Conservation (phyloP, 1,284 basidiomycete species). For the Moesziomyces sp. region DNA sequence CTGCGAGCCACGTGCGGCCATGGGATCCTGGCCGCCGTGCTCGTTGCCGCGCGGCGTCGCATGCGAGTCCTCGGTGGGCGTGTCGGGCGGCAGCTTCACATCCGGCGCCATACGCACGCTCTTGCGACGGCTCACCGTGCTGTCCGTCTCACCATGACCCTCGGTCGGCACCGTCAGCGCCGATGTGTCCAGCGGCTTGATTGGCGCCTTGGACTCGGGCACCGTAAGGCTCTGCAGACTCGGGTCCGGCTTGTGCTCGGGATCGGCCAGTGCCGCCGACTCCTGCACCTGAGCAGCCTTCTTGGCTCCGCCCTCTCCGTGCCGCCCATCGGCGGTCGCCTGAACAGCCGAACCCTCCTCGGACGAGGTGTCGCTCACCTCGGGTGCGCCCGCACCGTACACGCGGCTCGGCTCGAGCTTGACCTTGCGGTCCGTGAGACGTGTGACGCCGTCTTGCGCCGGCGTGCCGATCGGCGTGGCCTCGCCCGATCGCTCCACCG, state of each 20-base stretch:
- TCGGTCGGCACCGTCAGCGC: constrained; percentile 17
- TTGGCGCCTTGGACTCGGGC: constrained; percentile 9
- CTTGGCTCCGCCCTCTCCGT: constrained; percentile 29
- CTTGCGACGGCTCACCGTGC: constrained; percentile 52
- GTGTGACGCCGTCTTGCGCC: constrained; percentile 33
- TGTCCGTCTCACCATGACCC: constrained; percentile 40
- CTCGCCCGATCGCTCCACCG: constrained; percentile 18
- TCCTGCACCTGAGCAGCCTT: constrained; percentile 44
- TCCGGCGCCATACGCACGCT: constrained; percentile 65
- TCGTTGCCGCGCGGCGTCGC: constrained; percentile 40
- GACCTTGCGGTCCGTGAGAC: constrained; percentile 45
- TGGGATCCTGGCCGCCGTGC: constrained; percentile 39
- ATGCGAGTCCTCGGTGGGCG: constrained; percentile 33
- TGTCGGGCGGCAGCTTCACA: constrained; percentile 59
- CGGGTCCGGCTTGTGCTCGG: constrained; percentile 35
- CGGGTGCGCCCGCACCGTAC: constrained; percentile 40
- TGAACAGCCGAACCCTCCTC: constrained; percentile 38
- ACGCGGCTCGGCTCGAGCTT: constrained; percentile 46
- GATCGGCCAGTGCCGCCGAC: constrained; percentile 35
- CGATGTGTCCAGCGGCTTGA: constrained; percentile 11
- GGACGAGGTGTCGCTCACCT: constrained; percentile 42
- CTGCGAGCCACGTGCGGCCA: constrained; percentile 33
- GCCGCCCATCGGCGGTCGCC: not conserved
- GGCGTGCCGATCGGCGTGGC: constrained; percentile 24
- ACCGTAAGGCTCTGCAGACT: constrained; percentile 28